A percentile compares a stretch with the other conserved stretches of the same genome.
phyloP scores from a whole-genome alignment of 306 rosid species.

The Begonia masoniana region DNA sequence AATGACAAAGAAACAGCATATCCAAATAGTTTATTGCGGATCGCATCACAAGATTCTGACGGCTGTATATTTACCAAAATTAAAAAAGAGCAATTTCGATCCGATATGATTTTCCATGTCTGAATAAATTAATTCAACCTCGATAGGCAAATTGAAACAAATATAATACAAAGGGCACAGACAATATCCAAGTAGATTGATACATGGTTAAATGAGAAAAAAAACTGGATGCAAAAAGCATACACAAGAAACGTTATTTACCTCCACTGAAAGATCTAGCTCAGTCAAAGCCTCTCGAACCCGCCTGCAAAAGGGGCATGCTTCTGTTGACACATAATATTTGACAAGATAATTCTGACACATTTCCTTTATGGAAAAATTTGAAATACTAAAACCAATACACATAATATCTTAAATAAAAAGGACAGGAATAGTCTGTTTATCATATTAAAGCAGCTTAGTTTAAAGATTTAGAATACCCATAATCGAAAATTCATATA shows the following conservation, averaged over 20 bases:
- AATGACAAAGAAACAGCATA: too few species aligned
- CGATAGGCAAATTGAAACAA: background rate
- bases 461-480: too few species aligned
- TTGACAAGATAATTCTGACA: conserved; percentile 4
- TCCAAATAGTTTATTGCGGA: too few species aligned
- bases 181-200: background rate
- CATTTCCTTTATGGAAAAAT: background rate
- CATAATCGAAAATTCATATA: too few species aligned
- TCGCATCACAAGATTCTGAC: too few species aligned
- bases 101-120: too few species aligned
- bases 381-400: too few species aligned
- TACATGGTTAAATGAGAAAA: background rate
- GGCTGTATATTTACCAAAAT: too few species aligned
- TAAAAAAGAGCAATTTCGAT: too few species aligned
- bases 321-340: conserved; percentile 57
- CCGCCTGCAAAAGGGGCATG: conserved; percentile 97
- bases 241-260: conserved; percentile 23
- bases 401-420: too few species aligned
- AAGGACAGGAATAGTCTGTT: too few species aligned
- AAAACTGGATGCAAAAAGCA: background rate
- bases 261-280: conserved; percentile 82
- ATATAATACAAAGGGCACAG: background rate
- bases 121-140: conserved; percentile 1
- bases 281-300: conserved; percentile 92
- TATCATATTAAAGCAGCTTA: too few species aligned